Evolutionary conservation across 2,329 filamentous ascomycete genomes (phyloP).

Genomic region (Colletotrichum destructivum): DNA sequence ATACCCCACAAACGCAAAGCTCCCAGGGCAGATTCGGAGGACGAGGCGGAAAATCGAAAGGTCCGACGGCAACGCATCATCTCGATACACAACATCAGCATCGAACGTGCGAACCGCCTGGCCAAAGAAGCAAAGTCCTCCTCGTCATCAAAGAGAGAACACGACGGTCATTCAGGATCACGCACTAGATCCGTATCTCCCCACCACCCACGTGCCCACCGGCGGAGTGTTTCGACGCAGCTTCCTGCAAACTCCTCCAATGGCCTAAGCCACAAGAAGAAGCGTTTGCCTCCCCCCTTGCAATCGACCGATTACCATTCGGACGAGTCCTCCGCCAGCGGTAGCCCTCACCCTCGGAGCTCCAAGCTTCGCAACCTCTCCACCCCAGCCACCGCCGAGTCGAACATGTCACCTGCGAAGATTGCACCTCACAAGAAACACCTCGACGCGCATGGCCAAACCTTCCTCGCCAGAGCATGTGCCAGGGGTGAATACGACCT

Average conservation of each 20-base stretch:
- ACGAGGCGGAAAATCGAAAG: conserved; percentile 70
- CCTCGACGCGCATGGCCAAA: conserved; percentile 93
- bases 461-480: conserved; percentile 89
- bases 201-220: conserved; percentile 69
- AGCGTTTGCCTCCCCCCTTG: conserved; percentile 72
- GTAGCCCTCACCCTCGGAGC: conserved; percentile 71
- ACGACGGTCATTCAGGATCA: conserved; percentile 50
- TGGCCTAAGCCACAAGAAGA: conserved; percentile 73
- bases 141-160: conserved; percentile 49
- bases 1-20: conserved; percentile 69
- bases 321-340: conserved; percentile 75
- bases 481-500: conserved; percentile 86
- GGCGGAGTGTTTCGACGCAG: conserved; percentile 76
- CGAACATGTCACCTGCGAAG: conserved; percentile 77
- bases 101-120: conserved; percentile 34
- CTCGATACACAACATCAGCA: conserved; percentile 54
- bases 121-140: conserved; percentile 51
- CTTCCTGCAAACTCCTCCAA: conserved; percentile 69
- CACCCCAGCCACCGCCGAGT: conserved; percentile 70
- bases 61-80: conserved; percentile 67
- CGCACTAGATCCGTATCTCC: conserved; percentile 71
- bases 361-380: conserved; percentile 71
- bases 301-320: conserved; percentile 77
- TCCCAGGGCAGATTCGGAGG: conserved; percentile 69
- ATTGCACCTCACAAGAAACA: conserved; percentile 85